Base-by-base conservation (phyloP, 768 basidiomycete genomes). In the Macrolepiota dolichaula region DNA sequence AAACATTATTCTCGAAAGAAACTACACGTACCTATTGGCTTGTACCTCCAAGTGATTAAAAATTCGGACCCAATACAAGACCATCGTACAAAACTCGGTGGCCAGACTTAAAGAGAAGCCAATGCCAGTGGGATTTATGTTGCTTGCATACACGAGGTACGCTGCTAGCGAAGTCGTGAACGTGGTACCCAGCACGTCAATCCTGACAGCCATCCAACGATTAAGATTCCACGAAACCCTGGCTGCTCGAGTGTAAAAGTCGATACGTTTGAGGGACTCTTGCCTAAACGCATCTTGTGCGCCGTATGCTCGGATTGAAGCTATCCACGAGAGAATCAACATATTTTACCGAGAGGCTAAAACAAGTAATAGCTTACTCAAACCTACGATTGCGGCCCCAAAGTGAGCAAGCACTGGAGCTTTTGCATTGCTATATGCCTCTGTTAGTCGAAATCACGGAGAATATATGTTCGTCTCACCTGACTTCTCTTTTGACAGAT, bases 251-350 rank as follows among this genome's bases (percentile, higher is more conserved):
- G 73, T 74, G 61, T 81, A 87, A 36, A 75, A 77, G 68, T 90
- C 82, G 49, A 88, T 84, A 7, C 83, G 77, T 37, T 74, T 71
- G 46, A 81, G 68, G 6, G 83, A 80, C 61, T 83, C 77, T 53
- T 62, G 60, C 63, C 69, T 80, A 74, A 81, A 87, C 6, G 73
- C 66, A 35, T 77, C 69, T 72, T 89, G 80, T 4, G 84, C 85
- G 2, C 83, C 83, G 67, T 86, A 91, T 0, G 89, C 89, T 25
- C 88, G 79, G 59, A 91, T 85, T 9, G 86, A 81, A n/a, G 72
- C 81, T 82, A 27, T 7, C 36, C 36, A 19, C 22, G 42, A 32
- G 11, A 29, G 4, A 5, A 25, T 47, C 46, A 47, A 19, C 4
- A n/a, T 29, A 32, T 46, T 35, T 13, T 4, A 25, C 17, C 9